Percentiles rank a stretch among this genome's conserved stretches.
phyloP scores from a whole-genome alignment of 306 rosid genomes.

The Clitoria ternatea region DNA sequence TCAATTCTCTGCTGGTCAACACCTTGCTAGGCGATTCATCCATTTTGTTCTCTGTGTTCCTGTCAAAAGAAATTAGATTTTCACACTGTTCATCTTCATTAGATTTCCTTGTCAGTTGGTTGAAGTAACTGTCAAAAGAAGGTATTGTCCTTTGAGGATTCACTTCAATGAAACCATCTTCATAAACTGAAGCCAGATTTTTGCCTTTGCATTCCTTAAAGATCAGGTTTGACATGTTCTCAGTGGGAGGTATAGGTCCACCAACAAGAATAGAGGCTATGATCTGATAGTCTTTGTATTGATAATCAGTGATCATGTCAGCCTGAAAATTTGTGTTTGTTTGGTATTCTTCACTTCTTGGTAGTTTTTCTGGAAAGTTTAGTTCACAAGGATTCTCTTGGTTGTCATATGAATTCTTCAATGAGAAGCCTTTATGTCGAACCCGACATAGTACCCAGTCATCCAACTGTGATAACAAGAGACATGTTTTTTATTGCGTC shows the following conservation, averaged over 20 bases:
- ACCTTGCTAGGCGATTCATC: slow-evolving; percentile 21
- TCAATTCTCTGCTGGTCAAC: slow-evolving; percentile 18
- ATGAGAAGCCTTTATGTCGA: slow-evolving; percentile 44
- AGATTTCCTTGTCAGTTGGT: slow-evolving; percentile 30
- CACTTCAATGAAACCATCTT: slow-evolving; percentile 27
- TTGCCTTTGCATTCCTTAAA: slow-evolving; percentile 24
- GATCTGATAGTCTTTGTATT: slow-evolving; percentile 46
- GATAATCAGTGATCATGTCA: slow-evolving; percentile 39
- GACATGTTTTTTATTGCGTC: not conserved
- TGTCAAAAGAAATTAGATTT: slow-evolving; percentile 29
- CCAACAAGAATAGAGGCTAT: slow-evolving; percentile 59
- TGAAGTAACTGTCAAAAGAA: slow-evolving; percentile 32
- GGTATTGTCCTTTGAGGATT: slow-evolving; percentile 35
- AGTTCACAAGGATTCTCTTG: slow-evolving; percentile 34
- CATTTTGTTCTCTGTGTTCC: slow-evolving; percentile 18
- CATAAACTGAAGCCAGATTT: slow-evolving; percentile 19
- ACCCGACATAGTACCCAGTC: slow-evolving; percentile 83
- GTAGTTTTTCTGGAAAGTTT: slow-evolving; percentile 11
- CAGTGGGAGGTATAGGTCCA: slow-evolving; percentile 40
- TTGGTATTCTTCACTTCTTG: slow-evolving; percentile 27
- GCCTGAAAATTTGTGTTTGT: slow-evolving; percentile 16
- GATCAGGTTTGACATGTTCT: slow-evolving; percentile 27
- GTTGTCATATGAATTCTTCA: slow-evolving; percentile 35
- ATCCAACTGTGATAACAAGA: slow-evolving; percentile 52
- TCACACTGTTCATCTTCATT: slow-evolving; percentile 36